Percentiles rank a stretch among this genome's conserved stretches.
phyloP scores from a whole-genome alignment of 2,329 filamentous ascomycete species.

The Passalora sequoiae region DNA sequence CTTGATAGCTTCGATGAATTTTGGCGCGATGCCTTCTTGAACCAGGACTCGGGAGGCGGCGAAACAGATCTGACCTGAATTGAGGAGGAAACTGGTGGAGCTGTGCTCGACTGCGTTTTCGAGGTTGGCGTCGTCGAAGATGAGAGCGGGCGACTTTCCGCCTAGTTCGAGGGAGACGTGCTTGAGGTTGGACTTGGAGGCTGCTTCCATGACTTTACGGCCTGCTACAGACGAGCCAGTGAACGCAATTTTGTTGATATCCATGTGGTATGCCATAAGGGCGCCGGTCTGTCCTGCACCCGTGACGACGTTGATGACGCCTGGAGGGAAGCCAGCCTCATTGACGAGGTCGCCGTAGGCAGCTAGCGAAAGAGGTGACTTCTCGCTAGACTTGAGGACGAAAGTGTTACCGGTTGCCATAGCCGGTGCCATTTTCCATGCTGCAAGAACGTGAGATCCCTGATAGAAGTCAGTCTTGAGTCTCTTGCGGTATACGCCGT shows the following conservation, averaged over 20 bases:
- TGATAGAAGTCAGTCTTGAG: not conserved
- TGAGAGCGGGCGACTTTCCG: slow-evolving; percentile 43
- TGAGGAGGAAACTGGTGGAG: slow-evolving; percentile 9
- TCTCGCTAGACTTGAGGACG: slow-evolving; percentile 58
- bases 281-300: slow-evolving; percentile 54
- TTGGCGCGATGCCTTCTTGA: slow-evolving; percentile 41
- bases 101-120: slow-evolving; percentile 26
- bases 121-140: slow-evolving; percentile 45
- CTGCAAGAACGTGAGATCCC: slow-evolving; percentile 36
- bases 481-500: not conserved
- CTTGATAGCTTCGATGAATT: slow-evolving; percentile 40
- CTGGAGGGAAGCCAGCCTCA: slow-evolving; percentile 41
- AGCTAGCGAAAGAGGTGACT: slow-evolving; percentile 54
- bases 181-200: slow-evolving; percentile 38
- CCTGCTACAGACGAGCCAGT: slow-evolving; percentile 68
- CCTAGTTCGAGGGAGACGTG: slow-evolving; percentile 47
- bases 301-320: slow-evolving; percentile 39
- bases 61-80: slow-evolving; percentile 24
- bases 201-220: slow-evolving; percentile 35
- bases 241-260: slow-evolving; percentile 70
- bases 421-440: slow-evolving; percentile 54
- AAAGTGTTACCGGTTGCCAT: slow-evolving; percentile 57
- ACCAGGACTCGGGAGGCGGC: slow-evolving; percentile 31
- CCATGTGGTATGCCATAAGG: slow-evolving; percentile 60
- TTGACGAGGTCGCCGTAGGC: slow-evolving; percentile 42